phyloP scores from a whole-genome alignment of 768 basidiomycete genomes.

The Pholiota molesta region DNA sequence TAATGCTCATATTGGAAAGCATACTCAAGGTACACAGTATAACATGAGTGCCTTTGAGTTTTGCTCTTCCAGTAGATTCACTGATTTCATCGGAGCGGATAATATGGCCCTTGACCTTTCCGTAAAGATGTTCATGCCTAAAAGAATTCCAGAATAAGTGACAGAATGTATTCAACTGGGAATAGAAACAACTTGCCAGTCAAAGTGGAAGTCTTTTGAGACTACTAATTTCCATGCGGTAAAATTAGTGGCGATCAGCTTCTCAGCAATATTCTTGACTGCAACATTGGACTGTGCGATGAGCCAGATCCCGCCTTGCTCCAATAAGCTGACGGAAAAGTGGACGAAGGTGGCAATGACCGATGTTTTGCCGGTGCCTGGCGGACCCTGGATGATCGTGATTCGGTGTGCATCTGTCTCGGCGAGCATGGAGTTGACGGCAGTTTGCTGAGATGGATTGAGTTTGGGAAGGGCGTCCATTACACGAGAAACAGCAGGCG shows the following conservation, averaged over 20 bases:
- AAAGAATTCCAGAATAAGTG: slow-evolving; percentile 2
- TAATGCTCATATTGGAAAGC: slow-evolving; percentile 51
- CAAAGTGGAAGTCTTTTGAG: slow-evolving; percentile 64
- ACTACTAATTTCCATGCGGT: slow-evolving; percentile 67
- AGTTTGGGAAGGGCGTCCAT: slow-evolving; percentile 20
- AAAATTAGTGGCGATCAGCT: slow-evolving; percentile 60
- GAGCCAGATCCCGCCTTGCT: slow-evolving; percentile 67
- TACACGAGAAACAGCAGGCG: not conserved
- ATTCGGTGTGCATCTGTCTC: slow-evolving; percentile 35
- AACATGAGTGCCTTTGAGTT: slow-evolving; percentile 49
- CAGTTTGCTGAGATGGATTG: slow-evolving; percentile 50
- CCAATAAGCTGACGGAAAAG: slow-evolving; percentile 39
- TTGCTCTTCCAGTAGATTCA: slow-evolving; percentile 13
- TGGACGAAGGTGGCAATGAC: slow-evolving; percentile 69
- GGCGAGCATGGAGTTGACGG: slow-evolving; percentile 53
- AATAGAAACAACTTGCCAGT: slow-evolving; percentile 50
- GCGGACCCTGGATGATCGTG: slow-evolving; percentile 56
- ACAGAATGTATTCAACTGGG: slow-evolving; percentile 3
- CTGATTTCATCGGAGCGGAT: slow-evolving; percentile 52
- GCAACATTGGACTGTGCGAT: slow-evolving; percentile 87
- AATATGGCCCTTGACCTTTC: slow-evolving; percentile 45
- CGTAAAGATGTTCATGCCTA: slow-evolving; percentile 86
- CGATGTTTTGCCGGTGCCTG: slow-evolving; percentile 75
- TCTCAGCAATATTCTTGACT: slow-evolving; percentile 89
- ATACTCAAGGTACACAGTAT: slow-evolving; percentile 80